phyloP scores from a whole-genome alignment of 805 yeast species.

The Suhomyces pyralidae region DNA sequence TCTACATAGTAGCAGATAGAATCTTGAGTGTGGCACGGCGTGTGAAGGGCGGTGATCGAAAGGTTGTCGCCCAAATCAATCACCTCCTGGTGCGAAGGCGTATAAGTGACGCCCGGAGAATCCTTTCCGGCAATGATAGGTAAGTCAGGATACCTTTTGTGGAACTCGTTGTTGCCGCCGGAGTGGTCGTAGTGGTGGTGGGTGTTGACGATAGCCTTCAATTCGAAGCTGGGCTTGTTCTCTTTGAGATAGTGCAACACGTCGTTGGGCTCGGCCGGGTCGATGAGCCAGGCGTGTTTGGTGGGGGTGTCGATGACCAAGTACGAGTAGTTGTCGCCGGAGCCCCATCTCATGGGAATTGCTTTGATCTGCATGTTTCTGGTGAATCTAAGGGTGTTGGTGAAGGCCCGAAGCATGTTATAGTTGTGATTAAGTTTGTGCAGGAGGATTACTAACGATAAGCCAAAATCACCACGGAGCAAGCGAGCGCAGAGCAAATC shows the following conservation, averaged over 20 bases:
- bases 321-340: conserved; percentile 90
- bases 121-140: conserved; percentile 84
- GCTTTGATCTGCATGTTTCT: conserved; percentile 72
- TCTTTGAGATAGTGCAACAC: conserved; percentile 43
- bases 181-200: conserved; percentile 97
- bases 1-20: conserved; percentile 81
- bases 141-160: conserved; percentile 39
- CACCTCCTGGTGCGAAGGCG: conserved; percentile 64
- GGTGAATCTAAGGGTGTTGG: background rate
- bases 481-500: background rate
- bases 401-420: background rate
- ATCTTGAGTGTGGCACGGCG: conserved; percentile 98
- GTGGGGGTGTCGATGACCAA: conserved; percentile 66
- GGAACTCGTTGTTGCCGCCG: conserved; percentile 67
- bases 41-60: conserved; percentile 76
- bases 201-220: conserved; percentile 83
- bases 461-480: background rate
- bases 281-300: conserved; percentile 75
- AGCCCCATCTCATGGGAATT: conserved; percentile 93
- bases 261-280: conserved; percentile 87
- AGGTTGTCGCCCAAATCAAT: conserved; percentile 63
- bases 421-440: background rate
- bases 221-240: conserved; percentile 40
- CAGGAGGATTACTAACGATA: background rate
- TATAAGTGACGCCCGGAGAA: conserved; percentile 66